A percentile compares a stretch with the other conserved stretches of the same genome.
phyloP scores from a whole-genome alignment of 2,329 filamentous ascomycete genomes.

The Parastagonospora avenae region DNA sequence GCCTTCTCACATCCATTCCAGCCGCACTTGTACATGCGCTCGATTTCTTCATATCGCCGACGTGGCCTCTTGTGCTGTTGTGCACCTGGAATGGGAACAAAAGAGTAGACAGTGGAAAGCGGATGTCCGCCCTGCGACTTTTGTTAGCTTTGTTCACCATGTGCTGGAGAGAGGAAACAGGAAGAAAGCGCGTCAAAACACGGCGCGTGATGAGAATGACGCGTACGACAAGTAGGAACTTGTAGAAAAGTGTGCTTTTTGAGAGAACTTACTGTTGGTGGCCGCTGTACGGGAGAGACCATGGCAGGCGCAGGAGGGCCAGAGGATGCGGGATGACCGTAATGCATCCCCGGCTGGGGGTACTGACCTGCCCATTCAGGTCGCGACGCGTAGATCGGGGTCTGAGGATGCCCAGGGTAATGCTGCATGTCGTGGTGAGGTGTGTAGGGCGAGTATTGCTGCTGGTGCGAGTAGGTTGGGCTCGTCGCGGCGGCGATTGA shows the following conservation, averaged over 20 bases:
- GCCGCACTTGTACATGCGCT: slow-evolving; percentile 99
- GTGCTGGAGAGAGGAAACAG: no score
- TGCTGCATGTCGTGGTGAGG: slow-evolving; percentile 84
- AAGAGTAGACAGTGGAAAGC: slow-evolving; percentile 87
- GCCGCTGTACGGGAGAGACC: slow-evolving; percentile 64
- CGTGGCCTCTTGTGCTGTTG: slow-evolving; percentile 97
- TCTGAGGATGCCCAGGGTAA: slow-evolving; percentile 66
- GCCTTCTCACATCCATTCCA: slow-evolving; percentile 99
- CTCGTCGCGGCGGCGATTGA: slow-evolving; percentile 92
- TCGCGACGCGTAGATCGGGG: slow-evolving; percentile 67
- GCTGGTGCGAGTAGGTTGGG: slow-evolving; percentile 82
- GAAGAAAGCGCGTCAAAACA: background rate
- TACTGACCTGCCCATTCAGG: slow-evolving; percentile 75
- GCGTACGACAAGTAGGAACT: background rate
- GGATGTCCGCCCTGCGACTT: slow-evolving; percentile 55
- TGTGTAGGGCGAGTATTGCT: slow-evolving; percentile 85
- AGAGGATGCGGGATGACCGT: slow-evolving; percentile 62
- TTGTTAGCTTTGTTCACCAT: slow-evolving; percentile 11
- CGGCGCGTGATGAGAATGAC: background rate
- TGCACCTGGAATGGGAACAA: slow-evolving; percentile 94
- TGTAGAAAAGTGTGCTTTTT: background rate
- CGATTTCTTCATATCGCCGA: slow-evolving; percentile 95
- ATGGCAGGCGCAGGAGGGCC: slow-evolving; percentile 62
- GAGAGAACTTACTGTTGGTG: slow-evolving; percentile 62
- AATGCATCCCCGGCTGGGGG: slow-evolving; percentile 49